phyloP scores from a whole-genome alignment of 2,329 filamentous ascomycete species.

The Colletotrichum eleusines region DNA sequence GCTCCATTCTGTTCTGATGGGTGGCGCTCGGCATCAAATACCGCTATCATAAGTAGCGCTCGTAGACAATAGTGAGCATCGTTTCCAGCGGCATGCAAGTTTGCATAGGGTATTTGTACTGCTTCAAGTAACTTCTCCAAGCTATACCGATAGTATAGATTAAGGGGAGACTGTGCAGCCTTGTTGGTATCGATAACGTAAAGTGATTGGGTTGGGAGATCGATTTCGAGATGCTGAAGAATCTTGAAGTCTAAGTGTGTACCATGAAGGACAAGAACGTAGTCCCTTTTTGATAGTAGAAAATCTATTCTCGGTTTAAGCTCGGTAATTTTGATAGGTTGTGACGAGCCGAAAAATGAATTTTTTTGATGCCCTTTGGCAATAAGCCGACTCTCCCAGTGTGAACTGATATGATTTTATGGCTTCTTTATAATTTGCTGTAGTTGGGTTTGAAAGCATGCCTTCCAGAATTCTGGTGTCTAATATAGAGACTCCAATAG shows the following conservation, averaged over 20 bases:
- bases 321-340: slow-evolving; percentile 32
- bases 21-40: slow-evolving; percentile 18
- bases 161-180: too few species aligned
- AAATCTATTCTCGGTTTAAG: slow-evolving; percentile 23
- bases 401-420: slow-evolving; percentile 38
- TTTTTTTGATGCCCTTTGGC: slow-evolving; percentile 38
- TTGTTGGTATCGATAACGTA: too few species aligned
- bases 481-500: slow-evolving; percentile 33
- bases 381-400: slow-evolving; percentile 27
- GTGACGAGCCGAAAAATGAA: slow-evolving; percentile 32
- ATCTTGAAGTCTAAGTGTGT: not conserved
- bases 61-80: too few species aligned
- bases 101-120: too few species aligned
- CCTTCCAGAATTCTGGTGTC: slow-evolving; percentile 30
- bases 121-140: too few species aligned
- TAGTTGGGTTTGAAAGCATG: not conserved
- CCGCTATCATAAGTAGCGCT: slow-evolving; percentile 37
- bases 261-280: slow-evolving; percentile 27
- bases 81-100: too few species aligned
- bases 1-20: not conserved
- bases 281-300: slow-evolving; percentile 22
- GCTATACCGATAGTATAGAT: too few species aligned
- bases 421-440: not conserved
- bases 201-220: too few species aligned
- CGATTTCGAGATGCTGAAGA: too few species aligned